Evolutionary conservation across 441 rosid genomes (phyloP), one percentile per base, ranked within the genome.

Genomic region (Macaranga tanarius): DNA sequence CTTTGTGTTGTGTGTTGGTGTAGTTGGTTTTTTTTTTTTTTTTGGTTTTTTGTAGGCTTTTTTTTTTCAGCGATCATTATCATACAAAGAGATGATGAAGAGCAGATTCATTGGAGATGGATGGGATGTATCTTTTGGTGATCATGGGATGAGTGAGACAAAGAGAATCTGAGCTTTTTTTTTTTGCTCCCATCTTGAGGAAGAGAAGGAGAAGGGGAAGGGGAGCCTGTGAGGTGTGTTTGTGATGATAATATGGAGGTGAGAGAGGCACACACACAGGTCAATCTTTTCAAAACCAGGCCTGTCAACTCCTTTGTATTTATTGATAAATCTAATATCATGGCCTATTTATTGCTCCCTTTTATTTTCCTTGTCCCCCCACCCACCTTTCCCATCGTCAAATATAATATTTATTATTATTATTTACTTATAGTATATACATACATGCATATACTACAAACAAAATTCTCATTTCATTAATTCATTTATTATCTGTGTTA

Each of bases 241-340:
- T n/a, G 17, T 16, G 23, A 19, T 62, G 10, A 42, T 22, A 12
- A 1, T 65, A 38, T 28, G 40, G 60, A 65, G 22, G 42, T 44
- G 75, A 47, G 26, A 64, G 64, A 64, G 71, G 68, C 22, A 25
- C 77, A 84, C 86, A 72, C 22, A 25, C 77, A 84, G 86, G 88
- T 84, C 87, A 82, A 83, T 85, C 86, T 79, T 83, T 84, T 85
- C 87, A 86, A 81, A 84, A 71, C n/a, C 80, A 79, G 81, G 81
- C 83, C 88, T 83, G 89, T 85, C 89, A 81, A 80, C 74, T 85
- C 84, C 61, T 80, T 83, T 85, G 86, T 84, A 82, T 84, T 87
- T 82, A 80, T 80, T 82, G 83, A 76, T 82, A 78, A 62, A 75
- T 78, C 78, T 77, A 82, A 83, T 80, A 42, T 76, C 74, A 79